Percentiles rank a stretch among this genome's conserved stretches.
phyloP scores from a whole-genome alignment of 2,329 filamentous ascomycete species.

The Domatiomyces catenatus region DNA sequence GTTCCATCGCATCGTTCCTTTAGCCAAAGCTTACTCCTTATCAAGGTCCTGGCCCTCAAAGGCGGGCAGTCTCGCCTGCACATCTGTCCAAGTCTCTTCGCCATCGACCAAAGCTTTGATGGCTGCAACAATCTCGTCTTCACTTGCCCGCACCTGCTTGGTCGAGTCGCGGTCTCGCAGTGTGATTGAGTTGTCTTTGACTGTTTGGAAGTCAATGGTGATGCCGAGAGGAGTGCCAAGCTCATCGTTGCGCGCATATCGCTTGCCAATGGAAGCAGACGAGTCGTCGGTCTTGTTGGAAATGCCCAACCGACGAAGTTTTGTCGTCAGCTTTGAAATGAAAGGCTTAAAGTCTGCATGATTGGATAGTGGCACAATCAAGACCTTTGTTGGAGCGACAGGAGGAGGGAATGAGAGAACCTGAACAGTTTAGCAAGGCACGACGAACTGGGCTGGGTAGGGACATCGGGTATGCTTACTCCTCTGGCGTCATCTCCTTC shows the following conservation, averaged over 20 bases:
- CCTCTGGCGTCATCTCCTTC: slow-evolving; percentile 70
- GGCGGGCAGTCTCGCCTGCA: slow-evolving; percentile 62
- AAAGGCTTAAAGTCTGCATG: slow-evolving; percentile 70
- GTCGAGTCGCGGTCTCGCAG: slow-evolving; percentile 83
- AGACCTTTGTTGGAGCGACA: slow-evolving; percentile 86
- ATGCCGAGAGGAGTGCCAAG: slow-evolving; percentile 86
- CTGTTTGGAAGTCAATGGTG: slow-evolving; percentile 88
- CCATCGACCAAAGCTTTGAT: slow-evolving; percentile 49
- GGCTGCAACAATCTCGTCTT: slow-evolving; percentile 64
- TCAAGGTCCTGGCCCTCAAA: slow-evolving; percentile 61
- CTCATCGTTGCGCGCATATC: slow-evolving; percentile 89
- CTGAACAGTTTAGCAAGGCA: slow-evolving; percentile 19
- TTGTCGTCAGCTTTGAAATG: slow-evolving; percentile 55
- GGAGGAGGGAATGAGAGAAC: slow-evolving; percentile 58
- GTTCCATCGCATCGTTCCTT: background rate
- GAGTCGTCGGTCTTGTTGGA: slow-evolving; percentile 82
- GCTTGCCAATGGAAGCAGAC: slow-evolving; percentile 82
- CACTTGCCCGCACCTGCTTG: slow-evolving; percentile 70
- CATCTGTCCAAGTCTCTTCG: slow-evolving; percentile 51
- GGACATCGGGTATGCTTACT: slow-evolving; percentile 40
- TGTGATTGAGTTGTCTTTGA: slow-evolving; percentile 74
- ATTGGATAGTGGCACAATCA: slow-evolving; percentile 75
- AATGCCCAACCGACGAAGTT: slow-evolving; percentile 60
- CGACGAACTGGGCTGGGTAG: slow-evolving; percentile 19
- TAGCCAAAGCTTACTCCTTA: slow-evolving; percentile 14